Percentiles rank a stretch among this genome's conserved stretches.
These are phyloP conservation scores for Dactylorhiza incarnata DNA, from an alignment of 106 monocot species.

Conservation along the genomic window DNA sequence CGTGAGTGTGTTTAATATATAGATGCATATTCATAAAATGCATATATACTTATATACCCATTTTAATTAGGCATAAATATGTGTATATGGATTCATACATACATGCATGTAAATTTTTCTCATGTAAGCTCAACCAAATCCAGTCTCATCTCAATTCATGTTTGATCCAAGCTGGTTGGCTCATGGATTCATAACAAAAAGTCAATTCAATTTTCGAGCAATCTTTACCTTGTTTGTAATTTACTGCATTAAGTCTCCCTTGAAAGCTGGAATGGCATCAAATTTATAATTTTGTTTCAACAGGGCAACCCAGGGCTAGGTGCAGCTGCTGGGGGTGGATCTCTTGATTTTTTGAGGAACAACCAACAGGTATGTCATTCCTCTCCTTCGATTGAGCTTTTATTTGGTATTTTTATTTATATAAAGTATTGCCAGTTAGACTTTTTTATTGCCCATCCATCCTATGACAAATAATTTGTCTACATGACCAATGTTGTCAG, in stretches of 20 bases:
- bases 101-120: too few species aligned
- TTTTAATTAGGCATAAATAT: too few species aligned
- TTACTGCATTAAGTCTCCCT: too few species aligned
- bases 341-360: constrained; percentile 88
- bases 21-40: too few species aligned
- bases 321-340: constrained; percentile 63
- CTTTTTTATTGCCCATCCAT: neutral
- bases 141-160: too few species aligned
- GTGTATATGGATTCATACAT: too few species aligned
- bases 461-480: neutral
- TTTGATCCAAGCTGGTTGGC: too few species aligned
- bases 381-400: neutral
- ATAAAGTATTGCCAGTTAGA: neutral
- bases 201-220: too few species aligned
- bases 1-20: too few species aligned
- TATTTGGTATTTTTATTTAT: neutral
- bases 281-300: neutral
- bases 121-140: too few species aligned
- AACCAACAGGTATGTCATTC: constrained; percentile 60
- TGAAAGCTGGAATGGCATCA: neutral
- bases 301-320: constrained; percentile 12
- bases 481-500: neutral
- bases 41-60: too few species aligned
- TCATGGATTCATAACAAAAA: constrained; percentile 15
- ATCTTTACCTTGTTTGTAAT: too few species aligned